Percentiles rank a stretch among this genome's conserved stretches.
Conservation (phyloP, 176 grass and related monocot genomes). For the Zea mays region Zm-B73-REFERENCE-NAM-5.0 NC_050103.1:181002001-181002500, state of each 20-base stretch:
- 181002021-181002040: slow-evolving; percentile 76
- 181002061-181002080: slow-evolving; percentile 8
- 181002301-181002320: slow-evolving; percentile 56
- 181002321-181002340: slow-evolving; percentile 52
- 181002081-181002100: slow-evolving; percentile 33
- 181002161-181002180: slow-evolving; percentile 55
- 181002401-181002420: not conserved
- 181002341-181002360: slow-evolving; percentile 35
- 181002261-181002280: slow-evolving; percentile 35
- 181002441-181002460: not conserved
- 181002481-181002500: too few species aligned
- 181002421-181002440: not conserved
- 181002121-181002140: slow-evolving; percentile 68
- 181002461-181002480: not conserved
- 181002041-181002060: slow-evolving; percentile 81
- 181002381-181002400: not conserved
- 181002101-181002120: slow-evolving; percentile 8
- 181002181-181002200: slow-evolving; percentile 53
- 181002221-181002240: slow-evolving; percentile 46
- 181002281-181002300: slow-evolving; percentile 57
- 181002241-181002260: slow-evolving; percentile 39
- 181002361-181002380: slow-evolving; percentile 19
- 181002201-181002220: slow-evolving; percentile 62
- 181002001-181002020: slow-evolving; percentile 90
- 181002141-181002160: slow-evolving; percentile 83